These are phyloP conservation scores for Aspergillus incahuasiensis DNA, from an alignment of 495 filamentous ascomycete species.

Conservation along the genomic window DNA sequence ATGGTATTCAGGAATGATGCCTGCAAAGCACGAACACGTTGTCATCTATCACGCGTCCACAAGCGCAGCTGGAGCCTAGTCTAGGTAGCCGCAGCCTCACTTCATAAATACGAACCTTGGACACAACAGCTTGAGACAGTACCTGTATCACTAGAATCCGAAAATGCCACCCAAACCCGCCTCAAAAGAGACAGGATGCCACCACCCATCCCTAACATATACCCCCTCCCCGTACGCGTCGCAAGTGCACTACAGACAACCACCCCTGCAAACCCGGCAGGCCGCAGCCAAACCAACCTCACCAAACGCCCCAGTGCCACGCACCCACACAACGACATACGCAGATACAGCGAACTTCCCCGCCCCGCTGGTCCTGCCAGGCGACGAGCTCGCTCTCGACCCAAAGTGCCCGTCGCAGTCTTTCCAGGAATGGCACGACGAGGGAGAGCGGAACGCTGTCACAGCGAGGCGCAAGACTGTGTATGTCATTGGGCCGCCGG, in stretches of 20 bases:
- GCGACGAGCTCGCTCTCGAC: conserved; percentile 54
- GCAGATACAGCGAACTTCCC: conserved; percentile 39
- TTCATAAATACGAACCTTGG: too few relatives aligned
- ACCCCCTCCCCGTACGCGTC: conserved; percentile 7
- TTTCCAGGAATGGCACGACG: conserved; percentile 49
- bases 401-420: conserved; percentile 53
- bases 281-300: neutral
- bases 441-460: conserved; percentile 49
- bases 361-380: conserved; percentile 56
- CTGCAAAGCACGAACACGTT: too few relatives aligned
- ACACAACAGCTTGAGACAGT: too few relatives aligned
- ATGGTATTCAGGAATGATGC: too few relatives aligned
- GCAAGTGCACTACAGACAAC: conserved; percentile 8
- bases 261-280: neutral
- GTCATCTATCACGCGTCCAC: neutral
- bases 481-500: conserved; percentile 49
- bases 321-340: too few relatives aligned
- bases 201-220: conserved; percentile 1
- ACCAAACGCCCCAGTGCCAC: neutral
- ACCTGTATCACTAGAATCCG: too few relatives aligned
- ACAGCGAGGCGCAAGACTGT: conserved; percentile 45
- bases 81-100: neutral
- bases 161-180: neutral
- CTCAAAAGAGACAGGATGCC: neutral
- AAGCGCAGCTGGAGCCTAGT: too few relatives aligned